Evolutionary conservation across 345 rosid species (phyloP), one percentile per base, ranked within the genome.

Genomic region (Brassica rapa): DNA sequence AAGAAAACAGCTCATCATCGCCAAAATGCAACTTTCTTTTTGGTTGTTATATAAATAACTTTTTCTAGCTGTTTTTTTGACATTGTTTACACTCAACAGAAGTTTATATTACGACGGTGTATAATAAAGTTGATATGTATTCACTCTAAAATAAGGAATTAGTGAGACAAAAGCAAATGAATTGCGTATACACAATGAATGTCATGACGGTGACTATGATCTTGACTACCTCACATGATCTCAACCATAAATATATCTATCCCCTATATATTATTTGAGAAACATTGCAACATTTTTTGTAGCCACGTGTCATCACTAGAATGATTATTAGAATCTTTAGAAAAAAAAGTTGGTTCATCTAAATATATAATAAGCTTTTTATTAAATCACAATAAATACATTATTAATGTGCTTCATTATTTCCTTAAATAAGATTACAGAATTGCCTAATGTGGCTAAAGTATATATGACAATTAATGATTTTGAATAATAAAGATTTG

Each of bases 111-210:
- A 19, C 5, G 19, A 49, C 6, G 39, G 53, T 25, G 23, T 72
- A 25, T 6, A 49, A 32, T 66, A 66, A 72, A 66, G 77, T 46
- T 43, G 15, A 59, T 46, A 66, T 72, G 51, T 71, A 65, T 78
- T 33, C 66, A 56, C n/a, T 72, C 73, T 57, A 57, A 72, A 78
- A 59, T 30, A 72, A 72, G 64, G 69, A 71, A 72, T 35, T 66
- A 14, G 25, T 72, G 72, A 64, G 33, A 8, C 24, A 32, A 32
- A 77, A 71, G 16, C 66, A 56, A 29, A 29, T 5, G 73, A 72
- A 72, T 72, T 79, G 82, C 82, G 82, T 67, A 67, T 49, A 73
- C 77, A 79, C 62, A 72, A 73, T 79, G 77, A 33, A 67, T 72
- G 73, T 60, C 43, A 72, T 79, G 82, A 78, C 43, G 69, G 57